Conservation (phyloP, 768 basidiomycete genomes). For the Amanita exitialis region DNA sequence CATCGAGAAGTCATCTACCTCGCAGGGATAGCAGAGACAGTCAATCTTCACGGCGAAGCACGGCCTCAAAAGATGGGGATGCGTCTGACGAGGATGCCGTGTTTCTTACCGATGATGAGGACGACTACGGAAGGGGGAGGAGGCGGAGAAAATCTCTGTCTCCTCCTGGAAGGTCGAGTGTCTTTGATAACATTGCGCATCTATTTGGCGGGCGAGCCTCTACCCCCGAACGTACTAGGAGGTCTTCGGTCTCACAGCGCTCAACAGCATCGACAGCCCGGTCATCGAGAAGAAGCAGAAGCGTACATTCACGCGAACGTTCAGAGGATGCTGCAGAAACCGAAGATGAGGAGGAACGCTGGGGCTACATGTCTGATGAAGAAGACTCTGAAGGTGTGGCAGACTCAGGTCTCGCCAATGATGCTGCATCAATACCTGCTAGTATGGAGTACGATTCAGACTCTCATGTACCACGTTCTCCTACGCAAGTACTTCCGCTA, state of each 20-base stretch:
- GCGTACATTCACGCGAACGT: constrained; percentile 28
- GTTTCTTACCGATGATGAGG: constrained; percentile 17
- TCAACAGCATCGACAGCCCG: constrained; percentile 43
- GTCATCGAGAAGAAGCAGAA: constrained; percentile 38
- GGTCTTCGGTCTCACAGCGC: constrained; percentile 47
- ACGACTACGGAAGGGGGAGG: constrained; percentile 14
- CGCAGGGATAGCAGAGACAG: constrained; percentile 37
- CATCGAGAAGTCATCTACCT: constrained; percentile 18
- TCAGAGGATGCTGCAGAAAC: constrained; percentile 49
- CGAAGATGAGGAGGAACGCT: constrained; percentile 63
- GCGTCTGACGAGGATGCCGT: constrained; percentile 19
- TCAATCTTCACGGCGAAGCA: constrained; percentile 29
- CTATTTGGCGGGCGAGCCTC: constrained; percentile 46
- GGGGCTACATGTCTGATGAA: constrained; percentile 89
- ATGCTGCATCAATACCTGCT: constrained; percentile 36
- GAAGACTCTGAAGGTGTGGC: constrained; percentile 38
- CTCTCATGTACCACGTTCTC: constrained; percentile 48
- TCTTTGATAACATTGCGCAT: constrained; percentile 59
- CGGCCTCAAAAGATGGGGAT: constrained; percentile 23
- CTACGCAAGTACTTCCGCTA: constrained; percentile 46
- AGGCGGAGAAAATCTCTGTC: constrained; percentile 23
- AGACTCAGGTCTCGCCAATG: constrained; percentile 16
- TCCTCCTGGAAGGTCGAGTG: constrained; percentile 28
- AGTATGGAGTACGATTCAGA: constrained; percentile 69
- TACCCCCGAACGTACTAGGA: constrained; percentile 30